phyloP scores from a whole-genome alignment of 768 basidiomycete species.

The Saitozyma podzolica region DNA sequence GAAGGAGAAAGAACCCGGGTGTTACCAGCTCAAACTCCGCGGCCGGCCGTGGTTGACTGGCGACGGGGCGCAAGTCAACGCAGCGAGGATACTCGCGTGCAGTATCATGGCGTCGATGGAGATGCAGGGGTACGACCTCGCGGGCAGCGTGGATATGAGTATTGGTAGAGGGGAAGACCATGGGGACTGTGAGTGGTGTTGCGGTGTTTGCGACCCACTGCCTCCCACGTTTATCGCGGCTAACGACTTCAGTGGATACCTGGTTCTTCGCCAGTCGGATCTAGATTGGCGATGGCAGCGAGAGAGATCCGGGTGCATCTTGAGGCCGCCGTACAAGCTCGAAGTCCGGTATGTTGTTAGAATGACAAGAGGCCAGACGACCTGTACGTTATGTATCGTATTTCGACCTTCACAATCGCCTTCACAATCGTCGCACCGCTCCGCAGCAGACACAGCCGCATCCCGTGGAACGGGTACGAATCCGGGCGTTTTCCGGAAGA shows the following conservation, averaged over 20 bases:
- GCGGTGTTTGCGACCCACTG: not conserved
- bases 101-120: conserved; percentile 38
- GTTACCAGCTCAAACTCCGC: conserved; percentile 35
- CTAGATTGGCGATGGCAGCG: not conserved
- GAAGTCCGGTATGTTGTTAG: too few species aligned
- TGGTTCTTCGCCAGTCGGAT: conserved; percentile 41
- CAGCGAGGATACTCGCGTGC: conserved; percentile 28
- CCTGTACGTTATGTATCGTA: too few species aligned
- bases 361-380: too few species aligned
- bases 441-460: too few species aligned
- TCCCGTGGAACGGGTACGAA: too few species aligned
- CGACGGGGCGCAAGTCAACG: conserved; percentile 26
- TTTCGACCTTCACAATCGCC: too few species aligned
- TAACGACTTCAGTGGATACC: conserved; percentile 32
- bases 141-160: conserved; percentile 46
- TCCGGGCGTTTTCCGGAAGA: too few species aligned
- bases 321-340: too few species aligned
- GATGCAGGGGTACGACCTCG: conserved; percentile 36
- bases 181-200: conserved; percentile 30
- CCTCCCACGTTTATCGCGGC: not conserved
- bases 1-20: conserved; percentile 30
- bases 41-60: conserved; percentile 43
- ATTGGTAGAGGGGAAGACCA: conserved; percentile 21
- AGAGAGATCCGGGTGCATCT: too few species aligned
- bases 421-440: too few species aligned